These are phyloP conservation scores for Cucurbita argyrosperma DNA, from an alignment of 306 rosid genomes.

Conservation along the genomic window DNA sequence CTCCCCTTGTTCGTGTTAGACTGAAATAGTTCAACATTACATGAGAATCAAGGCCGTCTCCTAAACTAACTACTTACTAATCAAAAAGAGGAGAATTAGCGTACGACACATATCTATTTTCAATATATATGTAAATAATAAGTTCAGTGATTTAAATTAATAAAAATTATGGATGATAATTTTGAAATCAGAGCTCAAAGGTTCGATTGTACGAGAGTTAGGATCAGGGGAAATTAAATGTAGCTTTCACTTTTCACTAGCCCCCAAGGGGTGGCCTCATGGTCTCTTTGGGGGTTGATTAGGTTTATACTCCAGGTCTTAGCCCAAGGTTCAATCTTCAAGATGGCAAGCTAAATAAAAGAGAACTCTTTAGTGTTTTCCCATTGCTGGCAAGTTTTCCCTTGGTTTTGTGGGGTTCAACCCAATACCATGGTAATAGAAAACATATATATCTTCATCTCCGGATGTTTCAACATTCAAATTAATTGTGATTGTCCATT, in stretches of 20 bases:
- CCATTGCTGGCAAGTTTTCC: not conserved
- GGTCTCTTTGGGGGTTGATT: not conserved
- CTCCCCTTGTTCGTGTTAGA: too few species aligned
- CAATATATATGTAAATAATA: not conserved
- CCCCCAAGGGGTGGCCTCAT: not conserved
- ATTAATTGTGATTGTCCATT: not conserved
- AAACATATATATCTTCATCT: not conserved
- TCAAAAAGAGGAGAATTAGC: not conserved
- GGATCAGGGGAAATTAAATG: not conserved
- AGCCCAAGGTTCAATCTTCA: not conserved
- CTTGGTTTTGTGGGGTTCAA: not conserved
- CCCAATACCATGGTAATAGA: not conserved
- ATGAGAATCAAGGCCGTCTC: not conserved
- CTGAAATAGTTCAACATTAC: not conserved
- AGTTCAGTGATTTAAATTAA: not conserved
- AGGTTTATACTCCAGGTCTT: not conserved
- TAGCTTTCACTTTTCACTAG: not conserved
- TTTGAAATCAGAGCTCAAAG: not conserved
- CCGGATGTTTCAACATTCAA: not conserved
- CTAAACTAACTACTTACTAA: not conserved
- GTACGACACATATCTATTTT: not conserved
- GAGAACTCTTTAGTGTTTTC: not conserved
- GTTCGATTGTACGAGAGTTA: not conserved
- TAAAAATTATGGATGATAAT: not conserved
- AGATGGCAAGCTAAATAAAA: not conserved